These are phyloP conservation scores for Aureobasidium musti DNA, from an alignment of 2,329 filamentous ascomycete species.

Conservation along the genomic window DNA sequence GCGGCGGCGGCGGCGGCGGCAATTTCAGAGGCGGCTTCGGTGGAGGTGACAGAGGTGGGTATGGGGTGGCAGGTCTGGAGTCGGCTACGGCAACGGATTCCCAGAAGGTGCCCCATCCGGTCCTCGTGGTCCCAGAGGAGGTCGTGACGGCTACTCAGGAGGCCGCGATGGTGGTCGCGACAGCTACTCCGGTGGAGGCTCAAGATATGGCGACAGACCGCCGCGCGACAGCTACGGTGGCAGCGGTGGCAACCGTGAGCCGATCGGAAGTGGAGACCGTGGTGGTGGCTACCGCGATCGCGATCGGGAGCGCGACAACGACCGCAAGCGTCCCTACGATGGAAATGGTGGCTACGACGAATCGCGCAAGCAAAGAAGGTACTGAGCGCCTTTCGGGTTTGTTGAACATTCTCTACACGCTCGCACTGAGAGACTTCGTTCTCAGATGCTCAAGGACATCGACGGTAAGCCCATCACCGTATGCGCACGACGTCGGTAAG, in stretches of 20 bases:
- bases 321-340: conserved; percentile 65
- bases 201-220: conserved; percentile 58
- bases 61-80: conserved; percentile 47
- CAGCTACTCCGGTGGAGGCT: conserved; percentile 31
- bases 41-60: conserved; percentile 43
- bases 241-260: conserved; percentile 50
- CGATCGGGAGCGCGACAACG: conserved; percentile 54
- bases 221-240: conserved; percentile 61
- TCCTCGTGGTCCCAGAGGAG: conserved; percentile 42
- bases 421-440: not conserved
- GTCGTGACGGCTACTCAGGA: conserved; percentile 35
- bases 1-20: not conserved
- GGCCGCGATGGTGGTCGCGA: conserved; percentile 36
- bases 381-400: conserved; percentile 46
- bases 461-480: conserved; percentile 27
- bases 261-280: conserved; percentile 43
- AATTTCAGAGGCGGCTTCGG: conserved; percentile 41
- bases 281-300: conserved; percentile 54
- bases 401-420: conserved; percentile 2
- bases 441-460: not conserved
- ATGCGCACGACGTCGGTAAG: conserved; percentile 26
- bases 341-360: conserved; percentile 74
- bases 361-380: conserved; percentile 61
- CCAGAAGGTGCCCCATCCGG: conserved; percentile 54
- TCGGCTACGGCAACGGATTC: conserved; percentile 50